A percentile compares a stretch with the other conserved stretches of the same genome.
phyloP scores from a whole-genome alignment of 148 eudicot species.

The Cornus kousa region DNA sequence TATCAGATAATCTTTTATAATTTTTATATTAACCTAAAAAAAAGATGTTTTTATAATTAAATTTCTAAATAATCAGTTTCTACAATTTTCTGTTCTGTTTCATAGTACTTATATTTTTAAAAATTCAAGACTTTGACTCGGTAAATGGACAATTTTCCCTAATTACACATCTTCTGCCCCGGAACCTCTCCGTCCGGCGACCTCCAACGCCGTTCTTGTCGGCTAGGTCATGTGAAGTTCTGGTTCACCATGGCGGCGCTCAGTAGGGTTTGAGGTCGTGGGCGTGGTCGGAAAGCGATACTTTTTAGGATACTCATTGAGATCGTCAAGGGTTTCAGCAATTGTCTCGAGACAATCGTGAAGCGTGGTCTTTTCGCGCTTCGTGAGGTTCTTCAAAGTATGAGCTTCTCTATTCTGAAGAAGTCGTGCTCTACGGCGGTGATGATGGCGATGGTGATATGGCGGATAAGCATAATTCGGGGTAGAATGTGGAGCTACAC shows the following conservation, averaged over 20 bases:
- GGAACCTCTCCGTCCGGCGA: too few relatives aligned
- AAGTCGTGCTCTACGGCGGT: slow-evolving; percentile 40
- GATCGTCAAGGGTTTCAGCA: slow-evolving; percentile 71
- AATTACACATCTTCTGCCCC: too few relatives aligned
- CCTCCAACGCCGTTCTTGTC: too few relatives aligned
- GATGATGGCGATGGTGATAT: slow-evolving; percentile 40
- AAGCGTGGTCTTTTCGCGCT: slow-evolving; percentile 51
- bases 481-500: slow-evolving; percentile 55
- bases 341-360: slow-evolving; percentile 65
- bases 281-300: slow-evolving; percentile 49
- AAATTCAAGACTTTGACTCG: too few relatives aligned
- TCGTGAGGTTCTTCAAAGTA: slow-evolving; percentile 24
- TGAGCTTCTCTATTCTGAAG: slow-evolving; percentile 35
- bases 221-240: slow-evolving; percentile 9
- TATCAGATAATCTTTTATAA: too few relatives aligned
- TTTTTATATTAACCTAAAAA: too few relatives aligned
- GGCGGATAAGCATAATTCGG: slow-evolving; percentile 60
- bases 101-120: too few relatives aligned
- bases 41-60: too few relatives aligned
- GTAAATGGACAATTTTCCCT: too few relatives aligned
- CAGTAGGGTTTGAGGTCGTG: slow-evolving; percentile 71
- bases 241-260: slow-evolving; percentile 80
- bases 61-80: too few relatives aligned
- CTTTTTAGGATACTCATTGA: slow-evolving; percentile 37
- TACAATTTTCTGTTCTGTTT: too few relatives aligned